Base-by-base conservation (phyloP, 2,329 filamentous ascomycete species). In the Ophiostoma himal-ulmi region DNA sequence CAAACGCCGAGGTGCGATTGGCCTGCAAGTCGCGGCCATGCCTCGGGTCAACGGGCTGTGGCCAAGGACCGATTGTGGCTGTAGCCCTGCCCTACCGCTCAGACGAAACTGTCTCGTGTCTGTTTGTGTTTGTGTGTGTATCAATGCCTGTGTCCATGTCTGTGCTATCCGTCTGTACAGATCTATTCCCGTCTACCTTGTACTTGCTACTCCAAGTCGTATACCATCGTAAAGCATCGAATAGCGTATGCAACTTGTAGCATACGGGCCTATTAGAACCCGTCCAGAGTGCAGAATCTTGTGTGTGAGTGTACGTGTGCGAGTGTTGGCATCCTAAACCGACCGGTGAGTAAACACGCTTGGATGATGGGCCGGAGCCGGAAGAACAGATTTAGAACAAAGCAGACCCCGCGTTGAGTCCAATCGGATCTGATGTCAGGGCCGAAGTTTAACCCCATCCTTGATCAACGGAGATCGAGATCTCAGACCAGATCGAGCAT, bases 1-100 rank as follows among this genome's bases (percentile, higher is more conserved):
- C 30, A 52, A 41, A 26, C 67, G 48, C 57, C 7, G 57, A 36
- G n/a, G 36, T 62, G 57, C 57, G 57, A 62, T 62, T 62, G 57
- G 57, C 57, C 8, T 34, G 57, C 26, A 5, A 62, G 26, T 34
- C 26, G 57, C 57, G 57, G 57, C 52, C 26, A 26, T 57, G n/a
- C 52, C 52, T 57, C 52, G 52, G 52, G 8, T 26, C 1, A 57
- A 30, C 52, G n/a, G 8, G 22, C 52, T 57, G 11, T 57, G 3
- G 7, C 17, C 44, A 48, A 48, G 44, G 44, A 48, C n/a, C 10
- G 44, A n/a, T 13, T 14, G 57, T 62, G 57, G 57, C 52, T 36
- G 26, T 17, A 30, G 14, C 7, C 34, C 26, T 62, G 57, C 57
- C 57, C 57, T 62, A 62, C 57, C 11, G n/a, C 57, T 6, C 26